Conservation (phyloP, 2,329 filamentous ascomycete species). For the Ophiostoma tasmaniense region DNA sequence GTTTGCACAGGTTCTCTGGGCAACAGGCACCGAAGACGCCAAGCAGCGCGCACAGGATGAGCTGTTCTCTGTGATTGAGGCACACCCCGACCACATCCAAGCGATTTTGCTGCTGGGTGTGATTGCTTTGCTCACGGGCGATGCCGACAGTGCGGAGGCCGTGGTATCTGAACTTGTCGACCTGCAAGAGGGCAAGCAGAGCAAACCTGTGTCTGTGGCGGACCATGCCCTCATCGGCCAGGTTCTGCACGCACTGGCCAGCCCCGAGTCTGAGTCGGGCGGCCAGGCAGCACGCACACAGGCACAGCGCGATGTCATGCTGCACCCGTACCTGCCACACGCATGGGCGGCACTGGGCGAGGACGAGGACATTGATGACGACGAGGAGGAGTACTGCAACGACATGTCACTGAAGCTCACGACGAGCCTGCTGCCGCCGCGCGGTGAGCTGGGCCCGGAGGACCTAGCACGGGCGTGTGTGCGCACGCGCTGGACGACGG, state of each 20-base stretch:
- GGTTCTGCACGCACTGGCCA: constrained; percentile 66
- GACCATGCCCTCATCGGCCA: constrained; percentile 65
- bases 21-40: constrained; percentile 67
- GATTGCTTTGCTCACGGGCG: constrained; percentile 72
- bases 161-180: constrained; percentile 68
- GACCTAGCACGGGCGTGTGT: constrained; percentile 67
- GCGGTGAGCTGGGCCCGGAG: constrained; percentile 56
- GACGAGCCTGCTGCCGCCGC: constrained; percentile 61
- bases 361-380: constrained; percentile 30
- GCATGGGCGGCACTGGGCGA: constrained; percentile 73
- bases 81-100: constrained; percentile 64
- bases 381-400: constrained; percentile 40
- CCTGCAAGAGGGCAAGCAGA: constrained; percentile 51
- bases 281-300: constrained; percentile 46
- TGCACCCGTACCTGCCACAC: constrained; percentile 68
- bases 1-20: constrained; percentile 87
- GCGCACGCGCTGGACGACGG: constrained; percentile 59
- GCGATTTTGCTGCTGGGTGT: constrained; percentile 75
- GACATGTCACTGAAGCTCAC: constrained; percentile 81
- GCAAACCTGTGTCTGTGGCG: constrained; percentile 40
- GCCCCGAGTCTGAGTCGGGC: constrained; percentile 30
- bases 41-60: constrained; percentile 67
- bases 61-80: constrained; percentile 72
- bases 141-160: constrained; percentile 70
- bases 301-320: constrained; percentile 68